Evolutionary conservation across 331 rosid genomes (phyloP).

Genomic region (Malus hybrid): DNA sequence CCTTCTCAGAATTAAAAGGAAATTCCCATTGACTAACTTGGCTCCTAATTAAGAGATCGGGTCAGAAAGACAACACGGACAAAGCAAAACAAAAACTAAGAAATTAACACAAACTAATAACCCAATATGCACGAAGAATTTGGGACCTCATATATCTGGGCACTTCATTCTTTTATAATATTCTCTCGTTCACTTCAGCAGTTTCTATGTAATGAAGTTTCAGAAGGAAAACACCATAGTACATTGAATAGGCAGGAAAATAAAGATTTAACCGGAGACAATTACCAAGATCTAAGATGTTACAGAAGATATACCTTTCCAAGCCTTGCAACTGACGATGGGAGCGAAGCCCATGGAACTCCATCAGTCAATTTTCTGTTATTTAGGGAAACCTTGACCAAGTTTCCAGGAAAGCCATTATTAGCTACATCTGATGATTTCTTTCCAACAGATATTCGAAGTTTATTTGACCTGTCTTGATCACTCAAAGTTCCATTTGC

Average conservation of each 20-base stretch:
- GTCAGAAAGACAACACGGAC: not conserved
- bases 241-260: not conserved
- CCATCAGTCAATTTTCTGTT: slow-evolving; percentile 57
- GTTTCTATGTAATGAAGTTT: not conserved
- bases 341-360: slow-evolving; percentile 75
- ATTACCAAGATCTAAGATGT: not conserved
- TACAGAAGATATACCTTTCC: slow-evolving; percentile 53
- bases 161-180: not conserved
- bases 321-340: slow-evolving; percentile 72
- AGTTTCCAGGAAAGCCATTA: slow-evolving; percentile 56
- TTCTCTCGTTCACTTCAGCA: not conserved
- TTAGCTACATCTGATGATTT: slow-evolving; percentile 50
- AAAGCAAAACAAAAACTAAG: not conserved
- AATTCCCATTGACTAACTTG: not conserved
- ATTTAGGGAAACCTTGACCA: slow-evolving; percentile 61
- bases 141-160: not conserved
- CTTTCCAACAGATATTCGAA: slow-evolving; percentile 44
- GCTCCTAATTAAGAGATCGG: not conserved
- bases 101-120: not conserved
- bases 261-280: not conserved
- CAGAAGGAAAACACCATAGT: not conserved
- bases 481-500: slow-evolving; percentile 44
- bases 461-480: slow-evolving; percentile 48
- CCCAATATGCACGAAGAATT: not conserved
- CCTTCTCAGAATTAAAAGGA: not conserved